phyloP scores from a whole-genome alignment of 2,329 filamentous ascomycete species.

The Ilyonectria mors-panacis region DNA sequence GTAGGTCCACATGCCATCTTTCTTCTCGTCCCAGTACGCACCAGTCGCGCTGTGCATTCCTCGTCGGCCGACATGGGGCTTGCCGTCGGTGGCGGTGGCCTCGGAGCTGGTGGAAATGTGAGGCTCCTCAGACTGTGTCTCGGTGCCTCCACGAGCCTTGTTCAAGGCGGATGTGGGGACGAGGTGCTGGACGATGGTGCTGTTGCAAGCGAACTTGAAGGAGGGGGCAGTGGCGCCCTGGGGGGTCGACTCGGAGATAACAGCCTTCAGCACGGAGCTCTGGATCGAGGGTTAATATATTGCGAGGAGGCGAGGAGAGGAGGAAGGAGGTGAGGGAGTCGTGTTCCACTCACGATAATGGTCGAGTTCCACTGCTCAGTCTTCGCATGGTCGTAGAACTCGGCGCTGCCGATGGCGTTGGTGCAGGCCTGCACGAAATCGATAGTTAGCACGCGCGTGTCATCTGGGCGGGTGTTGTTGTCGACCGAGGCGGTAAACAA shows the following conservation, averaged over 20 bases:
- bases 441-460: conserved; percentile 31
- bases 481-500: conserved; percentile 42
- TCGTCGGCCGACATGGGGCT: conserved; percentile 83
- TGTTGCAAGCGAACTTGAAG: conserved; percentile 98
- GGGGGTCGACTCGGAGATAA: conserved; percentile 82
- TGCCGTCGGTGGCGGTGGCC: conserved; percentile 72
- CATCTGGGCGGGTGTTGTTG: conserved; percentile 17
- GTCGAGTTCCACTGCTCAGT: conserved; percentile 91
- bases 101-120: conserved; percentile 69
- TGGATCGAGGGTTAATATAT: conserved; percentile 53
- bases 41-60: conserved; percentile 92
- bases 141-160: conserved; percentile 68
- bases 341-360: conserved; percentile 80
- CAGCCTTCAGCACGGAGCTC: conserved; percentile 82
- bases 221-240: conserved; percentile 70
- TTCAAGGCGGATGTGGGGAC: conserved; percentile 76
- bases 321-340: conserved; percentile 1
- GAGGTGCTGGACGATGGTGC: conserved; percentile 97
- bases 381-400: conserved; percentile 88
- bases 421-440: conserved; percentile 79
- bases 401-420: conserved; percentile 78
- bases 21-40: conserved; percentile 92
- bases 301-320: conserved; percentile 4
- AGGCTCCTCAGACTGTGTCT: conserved; percentile 64
- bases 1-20: conserved; percentile 91